Percentiles rank a stretch among this genome's conserved stretches.
Conservation (phyloP, 306 rosid genomes). For the Cyclanthera cordifolia region DNA sequence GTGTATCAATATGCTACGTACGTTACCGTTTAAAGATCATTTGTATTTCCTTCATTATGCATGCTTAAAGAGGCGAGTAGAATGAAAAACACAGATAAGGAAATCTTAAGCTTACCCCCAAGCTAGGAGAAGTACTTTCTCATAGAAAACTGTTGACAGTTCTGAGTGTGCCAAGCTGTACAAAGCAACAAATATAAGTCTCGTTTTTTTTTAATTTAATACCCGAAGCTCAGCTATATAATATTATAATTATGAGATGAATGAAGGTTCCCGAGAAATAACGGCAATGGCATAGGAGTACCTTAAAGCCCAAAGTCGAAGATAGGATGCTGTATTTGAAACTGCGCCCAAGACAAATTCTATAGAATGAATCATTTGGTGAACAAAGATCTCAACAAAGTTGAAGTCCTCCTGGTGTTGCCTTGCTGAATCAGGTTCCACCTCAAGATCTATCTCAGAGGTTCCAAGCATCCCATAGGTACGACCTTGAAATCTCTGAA, state of each 20-base stretch:
- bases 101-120: constrained; percentile 75
- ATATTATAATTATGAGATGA: constrained; percentile 4
- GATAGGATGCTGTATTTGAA: constrained; percentile 97
- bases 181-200: constrained; percentile 19
- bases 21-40: not conserved
- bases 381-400: constrained; percentile 94
- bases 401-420: constrained; percentile 78
- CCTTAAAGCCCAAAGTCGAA: constrained; percentile 99
- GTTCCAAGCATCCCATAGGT: constrained; percentile 67
- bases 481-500: constrained; percentile 97
- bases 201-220: not conserved
- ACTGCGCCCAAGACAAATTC: constrained; percentile 98
- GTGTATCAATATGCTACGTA: too few relatives aligned
- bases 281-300: constrained; percentile 14
- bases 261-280: constrained; percentile 10
- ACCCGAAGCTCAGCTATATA: not conserved
- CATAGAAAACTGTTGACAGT: constrained; percentile 91
- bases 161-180: constrained; percentile 99
- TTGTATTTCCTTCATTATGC: not conserved
- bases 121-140: constrained; percentile 91
- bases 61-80: not conserved
- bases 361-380: constrained; percentile 97
- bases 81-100: not conserved
- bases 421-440: constrained; percentile 84
- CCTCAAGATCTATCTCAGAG: constrained; percentile 77